Percentiles rank a stretch among this genome's conserved stretches.
Evolutionary conservation across 257 asterid species (phyloP).

Genomic region (Paulownia fortunei): DNA sequence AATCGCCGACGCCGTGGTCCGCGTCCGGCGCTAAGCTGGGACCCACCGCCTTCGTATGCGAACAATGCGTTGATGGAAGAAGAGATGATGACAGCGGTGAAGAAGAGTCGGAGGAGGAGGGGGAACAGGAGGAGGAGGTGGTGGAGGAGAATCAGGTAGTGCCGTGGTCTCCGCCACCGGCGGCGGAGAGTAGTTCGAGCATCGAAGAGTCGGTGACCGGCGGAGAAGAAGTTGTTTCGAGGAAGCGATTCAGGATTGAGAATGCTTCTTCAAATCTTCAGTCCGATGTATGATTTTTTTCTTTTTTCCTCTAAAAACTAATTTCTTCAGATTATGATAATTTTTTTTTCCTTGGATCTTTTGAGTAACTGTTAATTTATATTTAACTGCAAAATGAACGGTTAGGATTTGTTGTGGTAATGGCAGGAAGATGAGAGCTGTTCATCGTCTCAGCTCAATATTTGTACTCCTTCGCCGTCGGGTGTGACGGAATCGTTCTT

Average conservation of each 20-base stretch:
- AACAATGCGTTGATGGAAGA: constrained; percentile 36
- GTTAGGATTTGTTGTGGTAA: constrained; percentile 1
- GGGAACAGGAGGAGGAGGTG: constrained; percentile 23
- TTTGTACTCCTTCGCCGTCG: constrained; percentile 14
- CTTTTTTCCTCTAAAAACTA: no score
- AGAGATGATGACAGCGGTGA: constrained; percentile 17
- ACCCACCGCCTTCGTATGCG: constrained; percentile 59
- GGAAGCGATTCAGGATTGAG: constrained; percentile 41
- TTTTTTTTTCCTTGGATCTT: background rate
- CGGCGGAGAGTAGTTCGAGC: constrained; percentile 46
- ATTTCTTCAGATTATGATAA: background rate
- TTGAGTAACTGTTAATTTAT: background rate
- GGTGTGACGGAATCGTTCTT: background rate
- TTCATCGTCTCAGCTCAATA: constrained; percentile 10
- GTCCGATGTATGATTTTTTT: constrained; percentile 36
- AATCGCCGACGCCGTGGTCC: constrained; percentile 68
- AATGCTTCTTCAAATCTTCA: constrained; percentile 28
- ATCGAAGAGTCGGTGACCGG: constrained; percentile 36
- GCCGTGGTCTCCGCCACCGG: constrained; percentile 63
- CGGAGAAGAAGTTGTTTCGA: constrained; percentile 27
- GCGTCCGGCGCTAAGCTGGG: constrained; percentile 66
- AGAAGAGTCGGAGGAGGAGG: constrained; percentile 34
- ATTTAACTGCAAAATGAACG: background rate
- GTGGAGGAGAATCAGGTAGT: constrained; percentile 61
- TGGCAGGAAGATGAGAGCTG: constrained; percentile 39